Percentiles rank a stretch among this genome's conserved stretches.
Conservation (phyloP, 805 yeast genomes). For the Pichia ethanolica region DNA sequence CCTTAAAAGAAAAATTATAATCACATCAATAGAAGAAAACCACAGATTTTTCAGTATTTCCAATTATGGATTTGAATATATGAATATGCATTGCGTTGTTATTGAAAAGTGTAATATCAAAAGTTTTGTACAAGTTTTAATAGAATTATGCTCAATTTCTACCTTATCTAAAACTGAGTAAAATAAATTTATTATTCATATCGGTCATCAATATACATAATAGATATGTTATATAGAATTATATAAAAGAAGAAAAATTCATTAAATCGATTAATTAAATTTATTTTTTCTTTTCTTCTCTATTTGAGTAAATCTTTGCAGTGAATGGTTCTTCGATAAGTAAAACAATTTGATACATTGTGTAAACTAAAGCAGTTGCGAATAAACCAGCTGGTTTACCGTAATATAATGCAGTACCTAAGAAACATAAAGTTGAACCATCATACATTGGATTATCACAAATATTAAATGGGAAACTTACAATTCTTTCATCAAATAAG, state of each 20-base stretch:
- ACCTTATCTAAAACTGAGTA: not conserved
- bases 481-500: constrained; percentile 82
- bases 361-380: constrained; percentile 62
- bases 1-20: not conserved
- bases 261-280: not conserved
- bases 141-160: not conserved
- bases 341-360: constrained; percentile 80
- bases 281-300: constrained; percentile 6
- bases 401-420: constrained; percentile 83
- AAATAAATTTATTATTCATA: no score
- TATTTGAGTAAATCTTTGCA: constrained; percentile 67
- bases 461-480: constrained; percentile 88
- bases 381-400: constrained; percentile 87
- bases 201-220: no score
- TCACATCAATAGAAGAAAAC: constrained; percentile 2
- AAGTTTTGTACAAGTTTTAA: not conserved
- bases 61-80: constrained; percentile 2
- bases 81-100: constrained; percentile 3
- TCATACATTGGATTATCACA: constrained; percentile 94
- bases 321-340: constrained; percentile 95
- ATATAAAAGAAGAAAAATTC: no score
- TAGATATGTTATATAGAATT: no score
- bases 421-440: constrained; percentile 82
- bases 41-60: constrained; percentile 2
- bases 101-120: not conserved